Evolutionary conservation across 1,139 yeast genomes (phyloP).

Genomic region (Saccharomyces hybrid): DNA sequence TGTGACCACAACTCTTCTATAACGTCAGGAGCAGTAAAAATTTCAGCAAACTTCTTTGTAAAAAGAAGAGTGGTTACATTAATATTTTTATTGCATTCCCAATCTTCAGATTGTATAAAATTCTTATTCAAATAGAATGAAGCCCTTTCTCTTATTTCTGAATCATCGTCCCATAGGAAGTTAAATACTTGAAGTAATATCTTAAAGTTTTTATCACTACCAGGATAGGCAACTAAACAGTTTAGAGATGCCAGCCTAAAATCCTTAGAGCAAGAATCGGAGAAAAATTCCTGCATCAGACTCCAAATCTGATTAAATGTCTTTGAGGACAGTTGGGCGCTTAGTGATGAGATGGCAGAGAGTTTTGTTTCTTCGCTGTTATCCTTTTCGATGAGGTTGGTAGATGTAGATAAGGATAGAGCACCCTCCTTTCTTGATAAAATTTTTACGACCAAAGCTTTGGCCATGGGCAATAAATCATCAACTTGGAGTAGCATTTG

Average conservation of each 20-base stretch:
- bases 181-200: constrained; percentile 32
- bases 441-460: constrained; percentile 38
- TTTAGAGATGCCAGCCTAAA: constrained; percentile 43
- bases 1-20: constrained; percentile 8
- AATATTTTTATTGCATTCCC: not conserved
- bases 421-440: constrained; percentile 28
- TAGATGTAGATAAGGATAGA: constrained; percentile 22
- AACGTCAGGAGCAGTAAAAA: constrained; percentile 8
- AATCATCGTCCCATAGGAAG: constrained; percentile 56
- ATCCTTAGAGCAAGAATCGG: constrained; percentile 41
- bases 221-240: constrained; percentile 36
- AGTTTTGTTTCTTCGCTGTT: constrained; percentile 42
- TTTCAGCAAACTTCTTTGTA: constrained; percentile 14
- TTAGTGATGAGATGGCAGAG: constrained; percentile 45
- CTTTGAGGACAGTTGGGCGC: constrained; percentile 35
- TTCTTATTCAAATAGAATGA: not conserved
- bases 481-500: constrained; percentile 32
- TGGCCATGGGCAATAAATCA: constrained; percentile 38
- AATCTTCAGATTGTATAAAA: not conserved
- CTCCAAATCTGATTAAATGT: constrained; percentile 32
- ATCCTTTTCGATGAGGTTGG: constrained; percentile 23
- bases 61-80: constrained; percentile 1
- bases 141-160: constrained; percentile 29
- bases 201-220: constrained; percentile 7
- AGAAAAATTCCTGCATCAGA: constrained; percentile 30